Evolutionary conservation across 176 grass and related monocot genomes (phyloP).

Genomic region (Aegilops speltoides): DNA sequence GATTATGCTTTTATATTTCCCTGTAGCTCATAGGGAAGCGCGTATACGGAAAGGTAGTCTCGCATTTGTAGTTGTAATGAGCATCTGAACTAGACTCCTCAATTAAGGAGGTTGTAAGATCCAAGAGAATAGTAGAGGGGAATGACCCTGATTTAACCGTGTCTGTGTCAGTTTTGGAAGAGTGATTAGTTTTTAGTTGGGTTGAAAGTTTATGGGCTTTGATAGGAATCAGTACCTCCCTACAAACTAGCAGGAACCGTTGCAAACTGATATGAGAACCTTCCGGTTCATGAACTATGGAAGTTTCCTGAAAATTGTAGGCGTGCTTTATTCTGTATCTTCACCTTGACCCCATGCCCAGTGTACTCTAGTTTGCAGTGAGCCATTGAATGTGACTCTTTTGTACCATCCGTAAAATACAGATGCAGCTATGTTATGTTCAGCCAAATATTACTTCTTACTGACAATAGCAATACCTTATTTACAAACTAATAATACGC

Average conservation of each 20-base stretch:
- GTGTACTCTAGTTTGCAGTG: background rate
- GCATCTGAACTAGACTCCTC: background rate
- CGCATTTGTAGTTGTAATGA: background rate
- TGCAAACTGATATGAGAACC: background rate
- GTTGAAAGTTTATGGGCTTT: background rate
- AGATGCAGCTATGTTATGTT: too few relatives aligned
- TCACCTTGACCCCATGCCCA: background rate
- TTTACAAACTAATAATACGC: background rate
- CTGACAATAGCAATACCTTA: too few relatives aligned
- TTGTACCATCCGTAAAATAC: too few relatives aligned
- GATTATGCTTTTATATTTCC: background rate
- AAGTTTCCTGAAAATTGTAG: background rate
- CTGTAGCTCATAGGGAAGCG: background rate
- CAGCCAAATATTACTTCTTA: too few relatives aligned
- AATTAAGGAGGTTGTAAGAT: background rate
- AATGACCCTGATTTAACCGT: background rate
- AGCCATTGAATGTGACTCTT: too few relatives aligned
- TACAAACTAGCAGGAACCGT: background rate
- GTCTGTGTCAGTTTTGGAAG: background rate
- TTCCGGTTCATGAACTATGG: background rate
- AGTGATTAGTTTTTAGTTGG: too few relatives aligned
- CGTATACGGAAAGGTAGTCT: background rate
- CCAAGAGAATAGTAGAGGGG: background rate
- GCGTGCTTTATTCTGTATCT: background rate
- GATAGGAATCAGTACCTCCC: background rate